Base-by-base conservation (phyloP, 805 yeast genomes). In the Starmerella bombi region DNA sequence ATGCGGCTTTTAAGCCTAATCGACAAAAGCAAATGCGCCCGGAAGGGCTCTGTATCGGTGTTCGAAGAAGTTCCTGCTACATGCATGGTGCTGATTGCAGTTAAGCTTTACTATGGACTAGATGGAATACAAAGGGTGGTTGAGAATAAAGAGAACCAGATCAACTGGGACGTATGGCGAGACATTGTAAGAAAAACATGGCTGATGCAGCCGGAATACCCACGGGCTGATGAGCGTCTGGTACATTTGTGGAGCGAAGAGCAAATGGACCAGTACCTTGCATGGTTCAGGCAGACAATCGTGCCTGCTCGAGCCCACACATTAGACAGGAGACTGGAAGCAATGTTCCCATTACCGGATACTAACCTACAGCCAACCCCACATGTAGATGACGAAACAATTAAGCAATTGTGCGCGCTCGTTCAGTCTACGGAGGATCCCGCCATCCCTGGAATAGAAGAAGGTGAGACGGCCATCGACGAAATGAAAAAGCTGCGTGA, bases 201-300 rank as follows among this genome's bases (percentile, higher is more conserved):
- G 53, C 32, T 45, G 12, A 42, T 50, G 12, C 50, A 50, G 32
- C 45, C 58, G 25, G 42, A 44, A 22, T 32, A 43, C 6, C 42
- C 53, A 1, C 55, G 52, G 2, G 54, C 61, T 1, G 51, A 56
- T 2, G 59, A 60, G 8, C 41, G 55, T 5, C 66, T 66, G 14
- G 51, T 75, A 3, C 37, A 65, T 9, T 54, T 57, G 12, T 74
- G 83, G 78, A 59, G 64, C 32, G 66, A 67, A n/a, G 50, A 52
- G 2, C 61, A 69, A 41, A 62, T 67, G 3, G 63, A 63, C 3
- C 55, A 62, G 21, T 79, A 74, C 54, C 54, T 75, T 21, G 60
- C 66, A 18, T 72, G 79, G 74, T 64, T 71, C 38, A 59, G 64
- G 37, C 15, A 21, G 5, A 20, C 32, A 3, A 30, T 45, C 14